These are phyloP conservation scores for Tulasnella sp. DNA, from an alignment of 768 basidiomycete genomes.

Conservation along the genomic window DNA sequence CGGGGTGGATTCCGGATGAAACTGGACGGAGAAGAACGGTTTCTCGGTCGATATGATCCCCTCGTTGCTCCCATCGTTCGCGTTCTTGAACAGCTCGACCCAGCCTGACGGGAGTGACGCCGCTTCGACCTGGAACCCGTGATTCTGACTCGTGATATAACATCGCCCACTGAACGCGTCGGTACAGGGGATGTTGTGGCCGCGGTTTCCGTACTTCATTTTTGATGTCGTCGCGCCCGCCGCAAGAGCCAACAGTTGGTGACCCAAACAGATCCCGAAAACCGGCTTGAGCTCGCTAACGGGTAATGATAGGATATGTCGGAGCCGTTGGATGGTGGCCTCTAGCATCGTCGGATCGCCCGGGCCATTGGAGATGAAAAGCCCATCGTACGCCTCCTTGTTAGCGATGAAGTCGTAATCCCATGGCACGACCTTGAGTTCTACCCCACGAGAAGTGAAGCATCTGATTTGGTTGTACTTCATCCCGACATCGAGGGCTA, in stretches of 20 bases:
- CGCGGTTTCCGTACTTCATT: slow-evolving; percentile 99
- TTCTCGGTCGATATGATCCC: slow-evolving; percentile 89
- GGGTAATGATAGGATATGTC: slow-evolving; percentile 39
- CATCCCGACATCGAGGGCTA: slow-evolving; percentile 98
- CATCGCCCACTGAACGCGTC: slow-evolving; percentile 88
- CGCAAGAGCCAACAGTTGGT: slow-evolving; percentile 91
- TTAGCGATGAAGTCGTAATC: slow-evolving; percentile 71
- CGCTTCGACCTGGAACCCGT: slow-evolving; percentile 91
- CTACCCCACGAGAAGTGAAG: slow-evolving; percentile 83
- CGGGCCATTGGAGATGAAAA: slow-evolving; percentile 96
- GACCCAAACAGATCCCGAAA: slow-evolving; percentile 97
- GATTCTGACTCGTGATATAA: slow-evolving; percentile 99
- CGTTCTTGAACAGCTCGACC: slow-evolving; percentile 92
- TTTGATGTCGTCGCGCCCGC: slow-evolving; percentile 91
- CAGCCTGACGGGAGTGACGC: slow-evolving; percentile 68
- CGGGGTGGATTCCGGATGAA: slow-evolving; percentile 95
- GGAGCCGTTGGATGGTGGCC: slow-evolving; percentile 57
- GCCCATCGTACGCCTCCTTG: slow-evolving; percentile 80
- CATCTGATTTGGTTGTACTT: slow-evolving; percentile 99
- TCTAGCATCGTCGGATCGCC: slow-evolving; percentile 86
- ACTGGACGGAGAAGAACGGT: slow-evolving; percentile 98
- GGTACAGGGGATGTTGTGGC: slow-evolving; percentile 97
- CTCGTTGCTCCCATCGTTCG: slow-evolving; percentile 96
- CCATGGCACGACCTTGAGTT: slow-evolving; percentile 97
- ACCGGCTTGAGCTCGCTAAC: slow-evolving; percentile 71